phyloP scores from a whole-genome alignment of 169 alveolate species.

The Cryptosporidium meleagridis region DNA sequence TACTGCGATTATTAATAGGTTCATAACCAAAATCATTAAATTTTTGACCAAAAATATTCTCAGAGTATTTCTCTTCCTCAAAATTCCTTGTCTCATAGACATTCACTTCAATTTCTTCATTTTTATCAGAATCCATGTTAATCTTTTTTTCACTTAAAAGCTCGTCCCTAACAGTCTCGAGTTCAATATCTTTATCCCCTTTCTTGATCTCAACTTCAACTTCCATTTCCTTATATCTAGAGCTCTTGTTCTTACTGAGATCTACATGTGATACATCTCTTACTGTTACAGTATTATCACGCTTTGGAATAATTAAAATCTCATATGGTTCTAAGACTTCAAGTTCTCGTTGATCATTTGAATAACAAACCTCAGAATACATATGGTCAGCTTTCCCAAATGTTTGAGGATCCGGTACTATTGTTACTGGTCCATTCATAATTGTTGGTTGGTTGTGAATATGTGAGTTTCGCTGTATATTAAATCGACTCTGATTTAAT shows the following conservation, averaged over 20 bases:
- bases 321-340: neutral
- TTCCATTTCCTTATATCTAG: neutral
- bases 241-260: slow-evolving; percentile 1
- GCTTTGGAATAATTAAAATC: slow-evolving; percentile 22
- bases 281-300: slow-evolving; percentile 52
- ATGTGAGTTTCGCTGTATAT: neutral
- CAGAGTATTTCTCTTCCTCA: neutral
- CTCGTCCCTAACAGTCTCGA: slow-evolving; percentile 31
- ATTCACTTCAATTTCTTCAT: slow-evolving; percentile 33
- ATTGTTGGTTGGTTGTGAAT: neutral
- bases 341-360: neutral
- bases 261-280: slow-evolving; percentile 49
- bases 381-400: neutral
- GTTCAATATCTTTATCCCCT: slow-evolving; percentile 40
- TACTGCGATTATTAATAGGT: neutral
- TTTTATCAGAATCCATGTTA: neutral
- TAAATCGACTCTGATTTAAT: neutral
- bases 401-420: neutral
- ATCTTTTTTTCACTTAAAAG: slow-evolving; percentile 37
- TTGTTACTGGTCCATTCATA: neutral
- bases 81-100: slow-evolving; percentile 10
- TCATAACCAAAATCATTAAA: neutral
- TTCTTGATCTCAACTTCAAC: slow-evolving; percentile 59
- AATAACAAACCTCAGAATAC: neutral
- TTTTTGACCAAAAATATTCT: neutral